Base-by-base conservation (phyloP, 148 eudicot species). In the Pouteria glomerata region DNA sequence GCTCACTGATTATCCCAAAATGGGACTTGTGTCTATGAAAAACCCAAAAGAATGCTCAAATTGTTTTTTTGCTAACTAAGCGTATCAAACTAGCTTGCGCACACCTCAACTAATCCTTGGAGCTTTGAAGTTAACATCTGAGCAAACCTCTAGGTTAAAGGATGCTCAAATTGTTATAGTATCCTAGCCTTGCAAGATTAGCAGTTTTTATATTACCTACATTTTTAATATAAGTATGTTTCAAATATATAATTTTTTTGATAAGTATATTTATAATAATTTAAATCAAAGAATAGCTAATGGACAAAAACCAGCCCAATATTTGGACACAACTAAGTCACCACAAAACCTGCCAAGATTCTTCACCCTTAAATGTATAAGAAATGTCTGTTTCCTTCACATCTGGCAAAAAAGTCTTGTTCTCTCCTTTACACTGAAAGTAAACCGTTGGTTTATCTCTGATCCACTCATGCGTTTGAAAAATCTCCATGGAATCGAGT, bases 311-410 rank as follows among this genome's bases (percentile, higher is more conserved):
- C 31, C 29, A 3, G 55, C 34, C 51, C 19, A 63, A 58, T 48
- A 6, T 37, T 53, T 5, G 30, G 31, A 45, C 53, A n/a, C 30
- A 41, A 57, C 23, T 56, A 47, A 52, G 52, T 68, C 31, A 8
- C 34, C 51, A 59, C 77, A 45, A 68, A n/a, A 88, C 93, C 93
- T 88, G 93, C 90, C 90, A 88, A 69, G 93, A 88, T 66, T 88
- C 93, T 82, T 84, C 84, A 55, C 86, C 90, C 68, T 74, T 86
- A 72, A 88, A 88, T 8, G 61, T 51, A 63, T 84, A 82, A 6
- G 51, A 30, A 13, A 74, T 78, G 44, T 81, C 61, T 24, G 75
- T 71, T 31, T 81, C 55, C 80, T 82, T 81, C 71, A 88, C 93
- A 77, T 82, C 93, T 27, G 93, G 90, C 73, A 88, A 70, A 59